phyloP scores from a whole-genome alignment of 2,329 filamentous ascomycete species.

The Pseudogymnoascus sp. region DNA sequence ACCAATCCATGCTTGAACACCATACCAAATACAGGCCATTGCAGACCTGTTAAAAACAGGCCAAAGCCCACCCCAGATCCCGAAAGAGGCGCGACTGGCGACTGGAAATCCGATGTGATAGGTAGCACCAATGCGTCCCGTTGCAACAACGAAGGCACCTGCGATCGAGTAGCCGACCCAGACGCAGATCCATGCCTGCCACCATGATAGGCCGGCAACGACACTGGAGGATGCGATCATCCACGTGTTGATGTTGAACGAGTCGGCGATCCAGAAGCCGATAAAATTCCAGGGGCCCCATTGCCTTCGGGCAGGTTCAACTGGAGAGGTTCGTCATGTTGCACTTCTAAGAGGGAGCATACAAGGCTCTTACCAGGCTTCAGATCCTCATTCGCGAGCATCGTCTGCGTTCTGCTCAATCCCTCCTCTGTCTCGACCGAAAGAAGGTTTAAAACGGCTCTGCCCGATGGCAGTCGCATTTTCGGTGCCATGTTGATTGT shows the following conservation, averaged over 20 bases:
- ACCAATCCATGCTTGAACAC: slow-evolving; percentile 70
- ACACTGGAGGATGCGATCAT: slow-evolving; percentile 87
- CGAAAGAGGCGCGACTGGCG: slow-evolving; percentile 67
- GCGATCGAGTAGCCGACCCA: slow-evolving; percentile 79
- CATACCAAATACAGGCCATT: slow-evolving; percentile 79
- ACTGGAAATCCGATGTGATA: slow-evolving; percentile 91
- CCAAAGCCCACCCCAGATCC: slow-evolving; percentile 84
- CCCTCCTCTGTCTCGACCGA: slow-evolving; percentile 69
- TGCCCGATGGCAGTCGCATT: not conserved
- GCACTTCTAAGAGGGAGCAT: slow-evolving; percentile 12
- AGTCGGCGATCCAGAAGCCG: slow-evolving; percentile 78
- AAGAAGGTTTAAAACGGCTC: slow-evolving; percentile 29
- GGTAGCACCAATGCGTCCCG: slow-evolving; percentile 72
- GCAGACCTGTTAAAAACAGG: slow-evolving; percentile 82
- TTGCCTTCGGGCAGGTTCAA: slow-evolving; percentile 70
- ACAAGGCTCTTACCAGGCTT: slow-evolving; percentile 42
- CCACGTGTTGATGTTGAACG: slow-evolving; percentile 87
- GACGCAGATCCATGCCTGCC: slow-evolving; percentile 84
- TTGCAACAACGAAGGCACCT: slow-evolving; percentile 64
- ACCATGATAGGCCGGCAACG: slow-evolving; percentile 71
- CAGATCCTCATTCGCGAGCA: slow-evolving; percentile 78
- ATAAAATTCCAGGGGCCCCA: slow-evolving; percentile 88
- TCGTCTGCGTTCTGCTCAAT: slow-evolving; percentile 68
- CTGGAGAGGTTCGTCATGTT: slow-evolving; percentile 34
- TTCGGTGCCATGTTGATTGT: not conserved